Base-by-base conservation (phyloP, 345 rosid species). In the Salix koriyanagi region DNA sequence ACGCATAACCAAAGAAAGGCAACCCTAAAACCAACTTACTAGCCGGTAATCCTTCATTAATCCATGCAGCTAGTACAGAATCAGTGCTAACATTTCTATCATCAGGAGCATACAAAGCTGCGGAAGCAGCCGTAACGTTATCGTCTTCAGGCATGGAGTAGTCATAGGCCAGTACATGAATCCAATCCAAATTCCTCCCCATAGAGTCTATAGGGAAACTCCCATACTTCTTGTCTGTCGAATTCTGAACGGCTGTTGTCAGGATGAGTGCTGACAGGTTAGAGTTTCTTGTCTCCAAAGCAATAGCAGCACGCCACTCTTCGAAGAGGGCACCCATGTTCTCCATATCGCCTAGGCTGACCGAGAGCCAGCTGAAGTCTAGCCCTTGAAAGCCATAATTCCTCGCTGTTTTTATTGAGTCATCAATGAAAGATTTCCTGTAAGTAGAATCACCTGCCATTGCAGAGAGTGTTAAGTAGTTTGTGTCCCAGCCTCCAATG, bases 1-100 rank as follows among this genome's bases (percentile, higher is more conserved):
- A 84, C 4, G 65, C 73, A 54, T 78, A 84, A 10, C 84, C 86
- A 75, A 76, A 80, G 36, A 71, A 84, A 67, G 86, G 86, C 62
- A 84, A 21, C 2, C 86, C 82, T 41, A 84, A 70, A 44, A 80
- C 84, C 48, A 81, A 62, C 77, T 78, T 84, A 42, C 41, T 72
- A 2, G 73, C 70, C 2, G 80, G 76, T 21, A 83, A 72, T 25
- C 84, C 86, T 68, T 10, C 72, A 8, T n/a, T 50, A 68, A 83
- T 30, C 86, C 86, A 83, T 61, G 68, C 75, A 3, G 1, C 68
- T 50, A 83, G 23, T n/a, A 80, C 81, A 32, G 7, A 73, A 77
- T 80, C 79, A 13, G 86, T 79, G 30, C 46, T 71, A 32, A 74
- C 28, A 26, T 48, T 19, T 11, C 81, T 41, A 5, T 32, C 30